phyloP scores from a whole-genome alignment of 345 rosid species.

The Citrus hindsii region DNA sequence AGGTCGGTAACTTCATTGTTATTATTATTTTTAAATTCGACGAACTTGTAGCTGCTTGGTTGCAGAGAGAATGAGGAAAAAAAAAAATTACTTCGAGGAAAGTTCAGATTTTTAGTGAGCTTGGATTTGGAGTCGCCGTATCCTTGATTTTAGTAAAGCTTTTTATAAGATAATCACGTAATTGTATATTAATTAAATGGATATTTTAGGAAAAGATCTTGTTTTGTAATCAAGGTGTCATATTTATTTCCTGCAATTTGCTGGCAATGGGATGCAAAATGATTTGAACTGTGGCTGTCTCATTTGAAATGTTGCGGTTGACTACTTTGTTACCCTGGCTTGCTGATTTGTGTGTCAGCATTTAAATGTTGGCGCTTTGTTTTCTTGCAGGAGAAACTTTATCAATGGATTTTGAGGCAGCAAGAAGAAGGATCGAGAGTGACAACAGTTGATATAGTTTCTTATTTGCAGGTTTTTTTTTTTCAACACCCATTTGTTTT shows the following conservation, averaged over 20 bases:
- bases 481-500: not conserved
- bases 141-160: not conserved
- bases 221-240: not conserved
- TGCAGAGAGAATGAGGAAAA: constrained; percentile 1
- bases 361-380: not conserved
- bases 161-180: not conserved
- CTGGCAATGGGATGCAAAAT: not conserved
- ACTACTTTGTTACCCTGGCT: not conserved
- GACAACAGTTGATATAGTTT: constrained; percentile 51
- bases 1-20: not conserved
- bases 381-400: constrained; percentile 60
- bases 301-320: not conserved
- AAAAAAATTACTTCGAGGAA: not conserved
- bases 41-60: not conserved
- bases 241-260: not conserved
- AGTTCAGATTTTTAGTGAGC: not conserved
- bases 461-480: constrained; percentile 63
- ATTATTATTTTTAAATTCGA: not conserved
- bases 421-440: constrained; percentile 69
- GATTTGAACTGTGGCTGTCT: not conserved
- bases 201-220: not conserved
- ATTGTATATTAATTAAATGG: not conserved
- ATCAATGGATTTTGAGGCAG: constrained; percentile 76
- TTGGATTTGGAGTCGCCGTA: not conserved
- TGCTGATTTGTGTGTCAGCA: not conserved